phyloP scores from a whole-genome alignment of 1,284 basidiomycete genomes.

The Ganoderma boninense region DNA sequence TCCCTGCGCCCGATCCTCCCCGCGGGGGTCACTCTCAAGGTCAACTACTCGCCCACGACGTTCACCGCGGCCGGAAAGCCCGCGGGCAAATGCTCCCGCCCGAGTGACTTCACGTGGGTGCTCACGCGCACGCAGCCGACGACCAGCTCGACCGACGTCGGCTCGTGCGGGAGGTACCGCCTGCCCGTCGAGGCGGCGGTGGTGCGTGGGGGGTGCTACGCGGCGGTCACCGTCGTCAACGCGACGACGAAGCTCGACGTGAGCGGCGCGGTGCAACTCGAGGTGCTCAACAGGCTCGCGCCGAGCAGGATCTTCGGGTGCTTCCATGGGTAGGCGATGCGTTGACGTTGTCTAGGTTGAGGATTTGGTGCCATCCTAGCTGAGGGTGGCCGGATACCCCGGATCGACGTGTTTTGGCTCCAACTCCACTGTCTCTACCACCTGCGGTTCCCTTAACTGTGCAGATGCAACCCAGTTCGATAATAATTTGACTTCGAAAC shows the following conservation, averaged over 20 bases:
- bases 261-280: slow-evolving; percentile 47
- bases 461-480: neutral
- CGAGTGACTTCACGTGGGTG: slow-evolving; percentile 52
- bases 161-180: slow-evolving; percentile 49
- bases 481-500: neutral
- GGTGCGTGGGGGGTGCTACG: slow-evolving; percentile 48
- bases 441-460: neutral
- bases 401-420: neutral
- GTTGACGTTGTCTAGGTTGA: neutral
- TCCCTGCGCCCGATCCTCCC: slow-evolving; percentile 49
- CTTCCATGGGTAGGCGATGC: slow-evolving; percentile 7
- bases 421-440: neutral
- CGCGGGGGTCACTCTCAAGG: slow-evolving; percentile 51
- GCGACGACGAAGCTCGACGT: slow-evolving; percentile 55
- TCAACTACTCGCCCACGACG: slow-evolving; percentile 55
- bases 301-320: slow-evolving; percentile 12
- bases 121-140: slow-evolving; percentile 51
- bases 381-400: neutral
- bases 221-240: slow-evolving; percentile 56
- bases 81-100: slow-evolving; percentile 41
- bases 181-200: slow-evolving; percentile 43
- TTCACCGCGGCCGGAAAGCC: slow-evolving; percentile 33
- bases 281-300: slow-evolving; percentile 47
- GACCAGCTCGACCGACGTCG: slow-evolving; percentile 47
- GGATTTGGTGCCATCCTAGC: neutral